Conservation (phyloP, 495 filamentous ascomycete species). For the Penicillium parvum region DNA sequence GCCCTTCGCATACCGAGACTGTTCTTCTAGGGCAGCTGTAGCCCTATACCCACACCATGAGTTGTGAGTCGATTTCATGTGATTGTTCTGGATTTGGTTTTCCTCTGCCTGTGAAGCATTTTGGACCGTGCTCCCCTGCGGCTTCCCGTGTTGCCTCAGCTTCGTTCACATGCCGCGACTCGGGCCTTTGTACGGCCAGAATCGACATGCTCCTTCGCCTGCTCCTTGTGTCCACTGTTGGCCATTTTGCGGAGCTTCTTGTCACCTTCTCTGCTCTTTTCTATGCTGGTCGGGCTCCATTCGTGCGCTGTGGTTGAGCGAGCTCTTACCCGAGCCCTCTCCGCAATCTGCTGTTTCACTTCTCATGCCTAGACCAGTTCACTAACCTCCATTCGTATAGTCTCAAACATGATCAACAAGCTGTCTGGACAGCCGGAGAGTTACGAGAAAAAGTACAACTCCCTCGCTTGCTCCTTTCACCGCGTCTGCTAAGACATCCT, state of each 20-base stretch:
- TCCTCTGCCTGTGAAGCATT: not conserved
- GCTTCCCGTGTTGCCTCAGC: conserved; percentile 5
- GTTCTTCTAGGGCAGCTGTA: conserved; percentile 10
- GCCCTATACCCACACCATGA: conserved; percentile 28
- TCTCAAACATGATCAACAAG: conserved; percentile 92
- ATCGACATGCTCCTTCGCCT: not conserved
- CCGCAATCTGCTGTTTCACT: conserved; percentile 1
- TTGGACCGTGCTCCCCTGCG: not conserved
- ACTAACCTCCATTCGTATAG: conserved; percentile 47
- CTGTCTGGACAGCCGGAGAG: conserved; percentile 95
- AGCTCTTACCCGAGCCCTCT: not conserved
- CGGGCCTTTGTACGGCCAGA: not conserved
- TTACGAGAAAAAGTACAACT: conserved; percentile 90
- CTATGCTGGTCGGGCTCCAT: conserved; percentile 18
- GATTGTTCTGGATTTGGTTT: not conserved
- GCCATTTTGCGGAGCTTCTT: conserved; percentile 6
- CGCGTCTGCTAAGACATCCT: conserved; percentile 6
- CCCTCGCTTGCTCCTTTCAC: not conserved
- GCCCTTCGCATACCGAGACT: conserved; percentile 10
- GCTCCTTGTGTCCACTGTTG: not conserved
- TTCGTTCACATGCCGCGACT: conserved; percentile 2
- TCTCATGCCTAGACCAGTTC: conserved; percentile 2
- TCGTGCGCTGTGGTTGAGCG: not conserved
- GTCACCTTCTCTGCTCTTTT: conserved; percentile 6
- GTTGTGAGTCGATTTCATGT: conserved; percentile 26